phyloP scores from a whole-genome alignment of 2,329 filamentous ascomycete genomes.

The Colletotrichum chlorophyti region DNA sequence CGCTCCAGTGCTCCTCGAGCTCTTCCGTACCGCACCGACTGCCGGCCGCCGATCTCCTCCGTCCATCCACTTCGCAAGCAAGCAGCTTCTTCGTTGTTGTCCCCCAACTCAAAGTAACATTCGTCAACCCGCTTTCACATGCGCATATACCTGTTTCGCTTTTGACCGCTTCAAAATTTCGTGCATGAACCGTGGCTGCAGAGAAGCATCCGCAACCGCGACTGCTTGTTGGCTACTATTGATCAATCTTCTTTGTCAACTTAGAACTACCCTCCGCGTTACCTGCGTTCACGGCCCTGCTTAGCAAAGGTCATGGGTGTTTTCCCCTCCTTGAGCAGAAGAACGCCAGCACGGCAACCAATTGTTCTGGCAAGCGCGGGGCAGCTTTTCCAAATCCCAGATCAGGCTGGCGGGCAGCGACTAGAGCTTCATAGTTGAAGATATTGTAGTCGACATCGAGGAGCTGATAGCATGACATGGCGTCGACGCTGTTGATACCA shows the following conservation, averaged over 20 bases:
- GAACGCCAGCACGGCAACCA: conserved; percentile 35
- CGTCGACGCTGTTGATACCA: conserved; percentile 38
- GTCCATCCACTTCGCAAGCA: neutral
- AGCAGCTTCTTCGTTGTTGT: too few relatives aligned
- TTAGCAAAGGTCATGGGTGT: too few relatives aligned
- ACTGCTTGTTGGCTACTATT: too few relatives aligned
- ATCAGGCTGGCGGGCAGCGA: conserved; percentile 34
- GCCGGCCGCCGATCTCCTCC: conserved; percentile 11
- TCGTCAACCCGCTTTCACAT: too few relatives aligned
- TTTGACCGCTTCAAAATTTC: too few relatives aligned
- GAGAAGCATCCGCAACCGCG: too few relatives aligned
- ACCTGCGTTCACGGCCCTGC: too few relatives aligned
- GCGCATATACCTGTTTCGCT: too few relatives aligned
- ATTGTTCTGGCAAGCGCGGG: conserved; percentile 27
- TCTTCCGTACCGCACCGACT: conserved; percentile 22
- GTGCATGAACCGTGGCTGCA: too few relatives aligned
- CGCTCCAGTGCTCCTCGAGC: neutral
- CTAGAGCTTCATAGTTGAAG: conserved; percentile 40
- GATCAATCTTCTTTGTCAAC: too few relatives aligned
- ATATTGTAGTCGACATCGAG: conserved; percentile 32
- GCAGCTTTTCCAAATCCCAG: conserved; percentile 36
- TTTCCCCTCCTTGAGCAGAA: conserved; percentile 18
- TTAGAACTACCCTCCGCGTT: too few relatives aligned
- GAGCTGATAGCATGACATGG: conserved; percentile 42
- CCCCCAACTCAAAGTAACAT: neutral